Conservation (phyloP, 257 asterid species). For the Oldenlandia corymbosa region DNA sequence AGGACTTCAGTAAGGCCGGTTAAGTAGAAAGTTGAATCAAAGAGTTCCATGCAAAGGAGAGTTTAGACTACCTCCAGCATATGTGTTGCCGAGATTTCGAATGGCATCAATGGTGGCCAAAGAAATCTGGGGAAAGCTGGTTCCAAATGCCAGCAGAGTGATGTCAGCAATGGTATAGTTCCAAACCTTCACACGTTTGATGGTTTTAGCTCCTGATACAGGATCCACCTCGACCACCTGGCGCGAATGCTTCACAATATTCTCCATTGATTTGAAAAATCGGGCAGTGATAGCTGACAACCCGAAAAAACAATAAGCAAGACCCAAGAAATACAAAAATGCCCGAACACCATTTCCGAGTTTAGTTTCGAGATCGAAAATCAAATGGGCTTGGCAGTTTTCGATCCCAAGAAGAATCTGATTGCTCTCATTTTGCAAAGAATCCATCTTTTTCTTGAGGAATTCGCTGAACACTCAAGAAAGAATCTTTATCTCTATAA, state of each 20-base stretch:
- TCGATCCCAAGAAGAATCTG: conserved; percentile 28
- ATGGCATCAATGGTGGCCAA: conserved; percentile 92
- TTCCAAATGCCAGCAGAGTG: conserved; percentile 84
- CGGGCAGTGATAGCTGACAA: conserved; percentile 86
- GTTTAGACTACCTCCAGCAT: conserved; percentile 91
- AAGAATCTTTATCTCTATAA: not conserved
- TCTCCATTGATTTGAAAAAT: conserved; percentile 91
- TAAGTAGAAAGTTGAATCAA: not conserved
- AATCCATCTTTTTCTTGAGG: conserved; percentile 30
- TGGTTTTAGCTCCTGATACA: conserved; percentile 37
- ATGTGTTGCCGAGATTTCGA: conserved; percentile 62
- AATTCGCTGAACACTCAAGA: conserved; percentile 25
- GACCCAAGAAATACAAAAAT: conserved; percentile 54
- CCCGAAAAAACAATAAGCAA: conserved; percentile 84
- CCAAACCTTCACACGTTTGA: conserved; percentile 69
- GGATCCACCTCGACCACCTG: conserved; percentile 58
- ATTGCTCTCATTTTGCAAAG: conserved; percentile 22
- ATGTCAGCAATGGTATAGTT: conserved; percentile 86
- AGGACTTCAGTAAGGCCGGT: not conserved
- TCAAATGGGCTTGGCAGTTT: conserved; percentile 46
- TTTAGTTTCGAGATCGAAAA: conserved; percentile 43
- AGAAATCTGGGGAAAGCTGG: conserved; percentile 96
- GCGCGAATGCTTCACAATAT: conserved; percentile 73
- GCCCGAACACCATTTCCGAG: conserved; percentile 48
- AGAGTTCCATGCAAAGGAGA: too few relatives aligned